phyloP scores from a whole-genome alignment of 139 green algal genomes.

The Desmodesmus armatus region DNA sequence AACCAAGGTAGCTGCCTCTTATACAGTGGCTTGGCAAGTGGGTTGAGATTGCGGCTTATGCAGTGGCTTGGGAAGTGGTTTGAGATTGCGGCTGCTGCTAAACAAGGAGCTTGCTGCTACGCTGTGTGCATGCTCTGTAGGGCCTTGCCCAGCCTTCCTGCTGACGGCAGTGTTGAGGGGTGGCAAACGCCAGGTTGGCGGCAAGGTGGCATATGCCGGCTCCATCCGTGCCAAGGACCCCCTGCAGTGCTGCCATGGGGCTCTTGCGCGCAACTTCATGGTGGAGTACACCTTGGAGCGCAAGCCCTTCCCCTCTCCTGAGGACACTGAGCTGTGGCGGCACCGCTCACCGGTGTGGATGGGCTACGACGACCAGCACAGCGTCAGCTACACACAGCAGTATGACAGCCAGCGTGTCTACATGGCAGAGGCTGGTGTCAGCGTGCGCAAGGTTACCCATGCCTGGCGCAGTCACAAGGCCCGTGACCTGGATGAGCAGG shows the following conservation, averaged over 20 bases:
- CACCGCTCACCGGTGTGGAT: neutral
- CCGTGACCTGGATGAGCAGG: neutral
- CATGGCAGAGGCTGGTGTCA: neutral
- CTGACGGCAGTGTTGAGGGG: slow-evolving; percentile 7
- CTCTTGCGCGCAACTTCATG: neutral
- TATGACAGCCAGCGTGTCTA: neutral
- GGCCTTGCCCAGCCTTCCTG: slow-evolving; percentile 2
- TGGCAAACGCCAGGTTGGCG: slow-evolving; percentile 22
- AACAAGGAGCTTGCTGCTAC: too few species aligned
- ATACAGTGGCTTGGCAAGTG: too few species aligned
- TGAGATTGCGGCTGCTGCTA: too few species aligned
- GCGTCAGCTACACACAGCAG: slow-evolving; percentile 17
- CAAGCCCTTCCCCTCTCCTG: neutral
- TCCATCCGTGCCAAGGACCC: neutral
- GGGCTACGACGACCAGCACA: neutral
- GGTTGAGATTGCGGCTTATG: too few species aligned
- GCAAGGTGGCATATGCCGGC: slow-evolving; percentile 14
- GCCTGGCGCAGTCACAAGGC: neutral
- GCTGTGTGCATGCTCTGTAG: too few species aligned
- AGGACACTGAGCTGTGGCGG: slow-evolving; percentile 7
- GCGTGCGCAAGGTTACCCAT: neutral
- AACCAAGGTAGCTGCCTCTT: too few species aligned
- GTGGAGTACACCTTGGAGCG: slow-evolving; percentile 3
- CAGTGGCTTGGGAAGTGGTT: too few species aligned
- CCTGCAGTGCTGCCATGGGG: slow-evolving; percentile 14